These are phyloP conservation scores for Diophrys sp. DNA, from an alignment of 73 alveolate species.

Conservation along the genomic window DNA sequence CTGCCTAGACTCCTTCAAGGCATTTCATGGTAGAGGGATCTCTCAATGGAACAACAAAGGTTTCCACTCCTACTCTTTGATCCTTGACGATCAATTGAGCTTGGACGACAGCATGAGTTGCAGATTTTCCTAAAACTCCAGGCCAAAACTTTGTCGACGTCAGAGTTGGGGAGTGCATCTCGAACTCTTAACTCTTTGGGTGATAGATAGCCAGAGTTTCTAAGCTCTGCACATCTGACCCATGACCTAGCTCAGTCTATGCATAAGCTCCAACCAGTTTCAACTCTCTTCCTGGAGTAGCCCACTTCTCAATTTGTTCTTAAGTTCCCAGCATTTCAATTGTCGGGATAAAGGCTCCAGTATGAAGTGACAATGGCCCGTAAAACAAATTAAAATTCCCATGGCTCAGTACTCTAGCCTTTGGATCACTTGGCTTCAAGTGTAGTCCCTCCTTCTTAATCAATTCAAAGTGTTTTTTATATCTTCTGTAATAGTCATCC, in stretches of 20 bases:
- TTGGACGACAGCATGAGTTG: slow-evolving; percentile 62
- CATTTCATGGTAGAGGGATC: slow-evolving; percentile 30
- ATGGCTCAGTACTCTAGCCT: not conserved
- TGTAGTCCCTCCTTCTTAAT: slow-evolving; percentile 15
- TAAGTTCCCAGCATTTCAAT: slow-evolving; percentile 57
- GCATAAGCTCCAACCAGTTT: slow-evolving; percentile 54
- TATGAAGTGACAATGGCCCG: slow-evolving; percentile 36
- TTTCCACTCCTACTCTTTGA: slow-evolving; percentile 52
- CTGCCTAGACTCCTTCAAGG: slow-evolving; percentile 30
- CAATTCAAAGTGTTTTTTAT: slow-evolving; percentile 7
- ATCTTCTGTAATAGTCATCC: slow-evolving; percentile 15
- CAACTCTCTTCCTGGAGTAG: slow-evolving; percentile 9
- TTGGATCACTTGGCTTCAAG: slow-evolving; percentile 6
- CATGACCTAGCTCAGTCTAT: slow-evolving; percentile 69
- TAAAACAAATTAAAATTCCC: slow-evolving; percentile 26
- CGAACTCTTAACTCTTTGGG: slow-evolving; percentile 41
- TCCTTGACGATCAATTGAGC: slow-evolving; percentile 48
- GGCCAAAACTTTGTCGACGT: slow-evolving; percentile 63
- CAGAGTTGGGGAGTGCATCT: slow-evolving; percentile 43
- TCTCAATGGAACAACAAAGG: slow-evolving; percentile 59
- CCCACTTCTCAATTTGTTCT: slow-evolving; percentile 51
- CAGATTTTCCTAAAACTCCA: slow-evolving; percentile 58
- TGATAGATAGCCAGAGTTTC: slow-evolving; percentile 49
- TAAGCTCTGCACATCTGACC: slow-evolving; percentile 56
- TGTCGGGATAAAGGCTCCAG: slow-evolving; percentile 50